A percentile compares a stretch with the other conserved stretches of the same genome.
phyloP scores from a whole-genome alignment of 2,329 filamentous ascomycete species.

The Aspergillus pseudoglaucus region DNA sequence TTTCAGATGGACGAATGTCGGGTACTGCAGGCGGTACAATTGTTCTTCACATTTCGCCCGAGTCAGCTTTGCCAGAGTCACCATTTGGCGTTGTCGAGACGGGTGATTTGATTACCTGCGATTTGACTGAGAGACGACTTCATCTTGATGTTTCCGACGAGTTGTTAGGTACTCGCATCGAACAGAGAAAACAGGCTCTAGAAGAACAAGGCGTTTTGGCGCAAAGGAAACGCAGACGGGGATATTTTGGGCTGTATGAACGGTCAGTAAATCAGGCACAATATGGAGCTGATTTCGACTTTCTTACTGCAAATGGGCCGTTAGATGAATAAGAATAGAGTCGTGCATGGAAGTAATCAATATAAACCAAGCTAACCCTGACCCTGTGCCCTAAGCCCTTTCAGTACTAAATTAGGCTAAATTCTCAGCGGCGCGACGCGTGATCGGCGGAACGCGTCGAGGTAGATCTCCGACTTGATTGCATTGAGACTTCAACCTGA shows the following conservation, averaged over 20 bases:
- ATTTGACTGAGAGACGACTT: constrained; percentile 38
- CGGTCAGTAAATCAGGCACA: constrained; percentile 39
- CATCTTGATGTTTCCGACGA: constrained; percentile 37
- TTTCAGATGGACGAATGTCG: constrained; percentile 51
- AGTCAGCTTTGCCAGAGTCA: constrained; percentile 42
- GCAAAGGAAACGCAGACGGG: constrained; percentile 24
- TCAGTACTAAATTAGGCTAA: constrained; percentile 17
- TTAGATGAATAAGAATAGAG: neutral
- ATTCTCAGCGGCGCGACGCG: constrained; percentile 12
- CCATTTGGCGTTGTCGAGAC: constrained; percentile 44
- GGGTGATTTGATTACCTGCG: constrained; percentile 44
- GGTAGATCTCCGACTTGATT: constrained; percentile 5
- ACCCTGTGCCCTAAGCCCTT: constrained; percentile 29
- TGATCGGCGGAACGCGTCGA: constrained; percentile 8
- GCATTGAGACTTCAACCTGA: neutral
- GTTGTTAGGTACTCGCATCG: constrained; percentile 36
- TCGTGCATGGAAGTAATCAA: too few species aligned
- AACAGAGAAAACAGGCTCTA: constrained; percentile 18
- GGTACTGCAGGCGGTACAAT: constrained; percentile 52
- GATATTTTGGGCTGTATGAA: constrained; percentile 37
- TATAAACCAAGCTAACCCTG: constrained; percentile 10
- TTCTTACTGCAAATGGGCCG: constrained; percentile 23
- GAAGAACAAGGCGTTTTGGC: constrained; percentile 9
- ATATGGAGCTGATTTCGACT: constrained; percentile 37
- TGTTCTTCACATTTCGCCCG: constrained; percentile 48